A percentile compares a stretch with the other conserved stretches of the same genome.
Conservation (phyloP, 2,329 filamentous ascomycete genomes). For the Phialocephala subalpina region DNA sequence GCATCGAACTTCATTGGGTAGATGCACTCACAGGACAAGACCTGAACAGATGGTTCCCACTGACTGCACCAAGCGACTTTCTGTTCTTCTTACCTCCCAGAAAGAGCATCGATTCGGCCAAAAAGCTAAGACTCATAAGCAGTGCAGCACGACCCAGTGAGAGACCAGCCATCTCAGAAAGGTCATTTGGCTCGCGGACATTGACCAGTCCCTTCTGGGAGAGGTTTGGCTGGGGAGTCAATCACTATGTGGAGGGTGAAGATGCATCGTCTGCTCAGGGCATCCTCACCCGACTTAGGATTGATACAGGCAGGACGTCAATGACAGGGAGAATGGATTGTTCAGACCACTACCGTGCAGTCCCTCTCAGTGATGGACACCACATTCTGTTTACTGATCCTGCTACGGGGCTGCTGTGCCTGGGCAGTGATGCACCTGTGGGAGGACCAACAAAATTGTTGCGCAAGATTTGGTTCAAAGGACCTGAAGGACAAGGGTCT, state of each 20-base stretch:
- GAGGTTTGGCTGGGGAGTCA: slow-evolving; percentile 27
- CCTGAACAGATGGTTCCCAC: slow-evolving; percentile 62
- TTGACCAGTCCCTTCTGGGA: slow-evolving; percentile 40
- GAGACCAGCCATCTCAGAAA: slow-evolving; percentile 36
- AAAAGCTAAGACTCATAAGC: slow-evolving; percentile 68
- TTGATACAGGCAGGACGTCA: slow-evolving; percentile 25
- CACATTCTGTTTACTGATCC: slow-evolving; percentile 73
- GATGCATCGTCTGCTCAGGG: slow-evolving; percentile 23
- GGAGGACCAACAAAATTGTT: slow-evolving; percentile 62
- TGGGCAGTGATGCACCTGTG: slow-evolving; percentile 68
- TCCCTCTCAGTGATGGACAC: slow-evolving; percentile 70
- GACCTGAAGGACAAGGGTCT: slow-evolving; percentile 42
- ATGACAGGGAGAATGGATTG: slow-evolving; percentile 34
- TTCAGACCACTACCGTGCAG: slow-evolving; percentile 67
- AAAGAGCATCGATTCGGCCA: slow-evolving; percentile 57
- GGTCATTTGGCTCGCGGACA: slow-evolving; percentile 37
- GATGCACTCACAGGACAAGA: slow-evolving; percentile 56
- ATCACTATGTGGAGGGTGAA: slow-evolving; percentile 23
- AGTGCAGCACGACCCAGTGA: slow-evolving; percentile 58
- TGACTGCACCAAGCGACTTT: slow-evolving; percentile 61
- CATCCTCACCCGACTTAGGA: slow-evolving; percentile 29
- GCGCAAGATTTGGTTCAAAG: slow-evolving; percentile 62
- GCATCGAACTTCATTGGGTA: slow-evolving; percentile 69
- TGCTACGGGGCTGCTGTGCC: slow-evolving; percentile 59
- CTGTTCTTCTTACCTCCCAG: slow-evolving; percentile 67